phyloP scores from a whole-genome alignment of 768 basidiomycete genomes.

The Tephrocybe sp. region DNA sequence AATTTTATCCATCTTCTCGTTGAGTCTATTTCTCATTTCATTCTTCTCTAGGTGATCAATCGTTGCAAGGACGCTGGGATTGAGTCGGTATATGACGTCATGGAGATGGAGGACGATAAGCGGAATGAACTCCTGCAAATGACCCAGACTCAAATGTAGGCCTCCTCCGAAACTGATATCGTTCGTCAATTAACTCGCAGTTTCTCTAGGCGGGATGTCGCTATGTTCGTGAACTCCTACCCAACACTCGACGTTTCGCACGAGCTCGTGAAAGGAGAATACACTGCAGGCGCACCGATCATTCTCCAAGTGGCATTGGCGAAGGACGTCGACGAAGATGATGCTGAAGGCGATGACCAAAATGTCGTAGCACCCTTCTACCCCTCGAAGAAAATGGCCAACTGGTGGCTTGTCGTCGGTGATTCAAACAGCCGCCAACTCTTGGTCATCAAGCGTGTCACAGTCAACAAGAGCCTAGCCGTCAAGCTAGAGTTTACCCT shows the following conservation, averaged over 20 bases:
- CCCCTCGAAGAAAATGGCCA: constrained; percentile 49
- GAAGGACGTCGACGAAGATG: constrained; percentile 79
- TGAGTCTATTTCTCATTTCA: background rate
- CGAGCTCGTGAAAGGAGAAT: constrained; percentile 83
- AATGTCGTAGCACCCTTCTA: constrained; percentile 84
- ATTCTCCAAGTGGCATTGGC: constrained; percentile 74
- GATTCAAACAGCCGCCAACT: constrained; percentile 77
- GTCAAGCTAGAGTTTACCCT: constrained; percentile 90
- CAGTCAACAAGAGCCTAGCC: constrained; percentile 79
- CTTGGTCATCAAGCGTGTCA: constrained; percentile 85
- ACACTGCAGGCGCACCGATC: constrained; percentile 85
- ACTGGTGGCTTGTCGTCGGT: constrained; percentile 98
- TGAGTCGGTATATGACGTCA: constrained; percentile 93
- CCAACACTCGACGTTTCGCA: constrained; percentile 92
- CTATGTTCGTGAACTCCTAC: constrained; percentile 94
- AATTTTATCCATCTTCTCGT: background rate
- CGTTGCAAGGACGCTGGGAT: constrained; percentile 81
- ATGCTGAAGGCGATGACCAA: constrained; percentile 65
- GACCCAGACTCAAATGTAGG: constrained; percentile 83
- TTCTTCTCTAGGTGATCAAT: constrained; percentile 57
- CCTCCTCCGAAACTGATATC: constrained; percentile 15
- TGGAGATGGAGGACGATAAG: constrained; percentile 96
- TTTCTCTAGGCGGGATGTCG: constrained; percentile 79
- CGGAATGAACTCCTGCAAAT: constrained; percentile 81
- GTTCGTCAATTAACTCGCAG: constrained; percentile 12